Evolutionary conservation across 768 basidiomycete species (phyloP).

Genomic region (Lyophyllum decastes): DNA sequence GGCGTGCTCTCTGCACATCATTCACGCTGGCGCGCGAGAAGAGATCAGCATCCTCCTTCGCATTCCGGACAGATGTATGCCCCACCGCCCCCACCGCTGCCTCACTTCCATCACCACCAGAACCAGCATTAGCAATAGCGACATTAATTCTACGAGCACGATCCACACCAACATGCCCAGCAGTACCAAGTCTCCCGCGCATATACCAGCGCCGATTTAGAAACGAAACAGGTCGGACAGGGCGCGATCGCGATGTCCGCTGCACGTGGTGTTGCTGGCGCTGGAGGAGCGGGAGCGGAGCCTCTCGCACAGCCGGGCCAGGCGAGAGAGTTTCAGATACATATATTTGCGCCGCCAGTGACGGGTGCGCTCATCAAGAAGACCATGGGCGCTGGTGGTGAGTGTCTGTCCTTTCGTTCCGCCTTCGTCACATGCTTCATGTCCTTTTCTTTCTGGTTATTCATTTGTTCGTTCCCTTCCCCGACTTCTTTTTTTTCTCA

Average conservation of each 20-base stretch:
- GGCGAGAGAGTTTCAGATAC: constrained; percentile 53
- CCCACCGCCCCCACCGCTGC: neutral
- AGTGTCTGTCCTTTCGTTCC: constrained; percentile 7
- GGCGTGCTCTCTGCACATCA: neutral
- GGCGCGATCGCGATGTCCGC: no score
- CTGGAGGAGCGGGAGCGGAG: constrained; percentile 12
- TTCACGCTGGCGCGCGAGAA: neutral
- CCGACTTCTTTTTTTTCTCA: no score
- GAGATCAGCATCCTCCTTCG: neutral
- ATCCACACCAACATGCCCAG: neutral
- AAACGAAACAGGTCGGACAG: no score
- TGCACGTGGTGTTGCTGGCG: no score
- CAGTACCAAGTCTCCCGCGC: neutral
- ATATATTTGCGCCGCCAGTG: constrained; percentile 73
- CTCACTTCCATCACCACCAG: neutral
- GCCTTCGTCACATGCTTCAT: no score
- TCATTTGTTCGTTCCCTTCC: no score
- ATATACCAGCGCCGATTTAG: neutral
- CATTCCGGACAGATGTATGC: neutral
- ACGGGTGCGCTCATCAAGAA: constrained; percentile 76
- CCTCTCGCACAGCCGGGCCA: constrained; percentile 29
- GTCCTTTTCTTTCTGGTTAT: no score
- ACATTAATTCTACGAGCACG: constrained; percentile 9
- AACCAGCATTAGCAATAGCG: no score
- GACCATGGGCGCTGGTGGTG: constrained; percentile 33